Evolutionary conservation across 2,329 filamentous ascomycete species (phyloP).

Genomic region (Thyridium curvatum): DNA sequence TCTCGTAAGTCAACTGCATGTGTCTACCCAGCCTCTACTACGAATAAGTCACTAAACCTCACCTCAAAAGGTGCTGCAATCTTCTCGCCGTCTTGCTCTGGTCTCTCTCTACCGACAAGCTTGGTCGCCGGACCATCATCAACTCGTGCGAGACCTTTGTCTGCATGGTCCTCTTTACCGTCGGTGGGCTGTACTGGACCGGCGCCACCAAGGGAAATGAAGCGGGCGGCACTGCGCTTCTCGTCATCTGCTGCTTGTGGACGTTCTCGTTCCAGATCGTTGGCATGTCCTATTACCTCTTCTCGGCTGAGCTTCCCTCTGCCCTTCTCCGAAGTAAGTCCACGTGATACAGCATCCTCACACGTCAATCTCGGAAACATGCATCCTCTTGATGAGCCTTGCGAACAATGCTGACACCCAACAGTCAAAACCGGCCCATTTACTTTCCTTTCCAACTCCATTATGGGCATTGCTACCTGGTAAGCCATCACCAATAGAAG

Average conservation of each 20-base stretch:
- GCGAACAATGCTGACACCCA: not conserved
- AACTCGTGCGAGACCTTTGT: slow-evolving; percentile 2
- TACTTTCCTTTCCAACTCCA: slow-evolving; percentile 5
- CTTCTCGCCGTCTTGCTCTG: slow-evolving; percentile 6
- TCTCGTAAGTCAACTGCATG: not conserved
- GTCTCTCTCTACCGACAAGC: not conserved
- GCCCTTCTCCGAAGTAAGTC: slow-evolving; percentile 4
- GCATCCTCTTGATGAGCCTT: too few species aligned
- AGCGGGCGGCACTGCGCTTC: slow-evolving; percentile 3
- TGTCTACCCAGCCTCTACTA: too few species aligned
- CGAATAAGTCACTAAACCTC: too few species aligned
- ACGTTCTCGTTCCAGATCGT: slow-evolving; percentile 4
- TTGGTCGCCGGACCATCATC: slow-evolving; percentile 3
- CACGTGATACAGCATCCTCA: not conserved
- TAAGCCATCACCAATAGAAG: not conserved
- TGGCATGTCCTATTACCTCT: slow-evolving; percentile 3
- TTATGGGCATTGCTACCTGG: slow-evolving; percentile 6
- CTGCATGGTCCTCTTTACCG: slow-evolving; percentile 3
- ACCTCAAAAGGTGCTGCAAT: slow-evolving; percentile 1
- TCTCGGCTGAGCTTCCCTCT: slow-evolving; percentile 6
- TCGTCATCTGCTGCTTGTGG: slow-evolving; percentile 6
- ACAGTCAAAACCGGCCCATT: slow-evolving; percentile 5
- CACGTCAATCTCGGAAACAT: too few species aligned
- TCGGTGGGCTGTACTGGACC: slow-evolving; percentile 6
- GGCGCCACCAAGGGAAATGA: slow-evolving; percentile 3